Evolutionary conservation across 768 basidiomycete species (phyloP).

Genomic region (Suillus variegatus): DNA sequence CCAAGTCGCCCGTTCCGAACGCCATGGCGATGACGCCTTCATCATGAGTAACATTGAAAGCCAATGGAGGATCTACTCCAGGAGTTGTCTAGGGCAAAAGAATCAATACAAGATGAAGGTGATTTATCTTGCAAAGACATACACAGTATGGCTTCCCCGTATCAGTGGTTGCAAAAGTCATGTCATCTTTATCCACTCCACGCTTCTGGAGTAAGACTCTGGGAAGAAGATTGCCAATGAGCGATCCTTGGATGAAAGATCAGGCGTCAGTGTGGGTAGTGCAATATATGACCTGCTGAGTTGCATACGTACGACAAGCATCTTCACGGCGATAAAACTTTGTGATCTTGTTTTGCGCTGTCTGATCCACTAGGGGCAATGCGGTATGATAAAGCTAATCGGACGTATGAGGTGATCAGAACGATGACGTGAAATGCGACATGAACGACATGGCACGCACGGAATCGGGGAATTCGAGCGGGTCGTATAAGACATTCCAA

Average conservation of each 20-base stretch:
- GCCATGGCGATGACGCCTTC: slow-evolving; percentile 72
- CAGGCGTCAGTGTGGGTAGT: slow-evolving; percentile 1
- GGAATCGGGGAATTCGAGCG: slow-evolving; percentile 33
- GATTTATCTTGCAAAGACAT: slow-evolving; percentile 27
- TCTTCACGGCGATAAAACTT: slow-evolving; percentile 74
- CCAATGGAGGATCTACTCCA: slow-evolving; percentile 54
- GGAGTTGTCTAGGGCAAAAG: slow-evolving; percentile 41
- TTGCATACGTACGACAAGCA: slow-evolving; percentile 59
- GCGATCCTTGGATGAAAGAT: slow-evolving; percentile 50
- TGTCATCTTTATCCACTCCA: slow-evolving; percentile 47
- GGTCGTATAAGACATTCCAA: slow-evolving; percentile 41
- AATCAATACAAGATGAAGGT: slow-evolving; percentile 11
- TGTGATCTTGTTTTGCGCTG: slow-evolving; percentile 56
- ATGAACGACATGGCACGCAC: slow-evolving; percentile 26
- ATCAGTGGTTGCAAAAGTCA: slow-evolving; percentile 58
- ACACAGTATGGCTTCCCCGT: slow-evolving; percentile 80
- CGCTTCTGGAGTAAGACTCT: slow-evolving; percentile 61
- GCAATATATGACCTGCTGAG: neutral
- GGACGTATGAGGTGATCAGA: slow-evolving; percentile 11
- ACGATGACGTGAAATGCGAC: slow-evolving; percentile 12
- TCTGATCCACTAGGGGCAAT: slow-evolving; percentile 57
- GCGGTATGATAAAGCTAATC: slow-evolving; percentile 63
- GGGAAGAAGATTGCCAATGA: slow-evolving; percentile 76
- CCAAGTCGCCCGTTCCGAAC: slow-evolving; percentile 45
- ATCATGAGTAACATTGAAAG: slow-evolving; percentile 84